phyloP scores from a whole-genome alignment of 495 filamentous ascomycete genomes.

The Penicillium samsonianum region DNA sequence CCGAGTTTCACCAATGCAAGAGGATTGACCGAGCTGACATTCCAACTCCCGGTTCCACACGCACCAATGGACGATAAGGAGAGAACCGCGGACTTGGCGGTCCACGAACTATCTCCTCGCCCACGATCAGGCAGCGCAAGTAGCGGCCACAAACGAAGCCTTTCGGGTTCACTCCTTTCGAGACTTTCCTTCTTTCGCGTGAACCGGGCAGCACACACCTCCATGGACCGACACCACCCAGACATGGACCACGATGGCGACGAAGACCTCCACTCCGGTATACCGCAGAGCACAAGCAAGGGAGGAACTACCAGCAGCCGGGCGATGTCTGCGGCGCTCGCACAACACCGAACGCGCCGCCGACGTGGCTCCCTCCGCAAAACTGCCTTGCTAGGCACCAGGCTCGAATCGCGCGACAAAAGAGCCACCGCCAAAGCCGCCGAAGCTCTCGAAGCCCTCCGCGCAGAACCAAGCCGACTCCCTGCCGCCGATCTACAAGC shows the following conservation, averaged over 20 bases:
- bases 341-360: slow-evolving; percentile 68
- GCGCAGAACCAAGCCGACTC: slow-evolving; percentile 37
- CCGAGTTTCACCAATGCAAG: slow-evolving; percentile 17
- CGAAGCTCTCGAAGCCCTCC: slow-evolving; percentile 46
- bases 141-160: slow-evolving; percentile 61
- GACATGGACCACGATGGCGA: slow-evolving; percentile 43
- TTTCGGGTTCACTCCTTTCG: slow-evolving; percentile 62
- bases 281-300: slow-evolving; percentile 21
- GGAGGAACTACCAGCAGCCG: slow-evolving; percentile 36
- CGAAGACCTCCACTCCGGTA: slow-evolving; percentile 35
- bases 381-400: slow-evolving; percentile 72
- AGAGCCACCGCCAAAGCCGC: slow-evolving; percentile 33
- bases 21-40: slow-evolving; percentile 27
- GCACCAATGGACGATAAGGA: slow-evolving; percentile 40
- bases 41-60: slow-evolving; percentile 17
- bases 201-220: slow-evolving; percentile 37
- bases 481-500: slow-evolving; percentile 4
- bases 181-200: slow-evolving; percentile 59
- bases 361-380: slow-evolving; percentile 79
- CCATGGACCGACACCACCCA: slow-evolving; percentile 40
- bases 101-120: slow-evolving; percentile 32
- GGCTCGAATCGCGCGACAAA: slow-evolving; percentile 52
- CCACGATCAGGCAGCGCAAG: slow-evolving; percentile 42
- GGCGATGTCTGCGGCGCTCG: slow-evolving; percentile 55
- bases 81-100: slow-evolving; percentile 20